phyloP scores from a whole-genome alignment of 257 asterid species.

The Cynanchum wilfordii region DNA sequence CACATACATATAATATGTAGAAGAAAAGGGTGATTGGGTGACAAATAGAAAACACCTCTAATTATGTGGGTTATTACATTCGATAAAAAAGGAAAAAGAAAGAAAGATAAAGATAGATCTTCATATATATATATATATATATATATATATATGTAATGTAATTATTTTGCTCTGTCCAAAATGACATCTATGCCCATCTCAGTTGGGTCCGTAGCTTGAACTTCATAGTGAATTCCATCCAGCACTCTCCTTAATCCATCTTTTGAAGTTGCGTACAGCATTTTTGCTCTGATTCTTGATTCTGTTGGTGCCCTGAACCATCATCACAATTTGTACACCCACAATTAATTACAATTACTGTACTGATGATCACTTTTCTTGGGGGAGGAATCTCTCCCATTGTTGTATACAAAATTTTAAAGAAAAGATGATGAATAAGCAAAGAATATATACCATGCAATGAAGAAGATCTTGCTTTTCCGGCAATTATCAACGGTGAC shows the following conservation, averaged over 20 bases:
- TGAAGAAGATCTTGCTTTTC: constrained; percentile 93
- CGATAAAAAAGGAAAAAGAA: not conserved
- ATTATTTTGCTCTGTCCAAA: constrained; percentile 50
- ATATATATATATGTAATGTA: not conserved
- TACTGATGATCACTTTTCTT: not conserved
- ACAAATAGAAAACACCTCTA: constrained; percentile 22
- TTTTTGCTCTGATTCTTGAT: constrained; percentile 78
- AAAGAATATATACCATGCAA: constrained; percentile 58
- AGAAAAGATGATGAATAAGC: not conserved
- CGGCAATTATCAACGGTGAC: constrained; percentile 86
- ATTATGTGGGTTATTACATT: constrained; percentile 34
- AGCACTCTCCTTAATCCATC: constrained; percentile 69
- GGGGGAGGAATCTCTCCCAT: not conserved
- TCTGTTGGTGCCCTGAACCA: constrained; percentile 64
- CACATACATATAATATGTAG: too few species aligned
- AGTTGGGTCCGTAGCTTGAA: constrained; percentile 89
- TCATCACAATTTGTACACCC: not conserved
- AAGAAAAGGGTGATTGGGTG: constrained; percentile 19
- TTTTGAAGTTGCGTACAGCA: constrained; percentile 85
- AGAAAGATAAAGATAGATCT: constrained; percentile 15
- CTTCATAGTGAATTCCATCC: constrained; percentile 81
- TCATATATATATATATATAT: not conserved
- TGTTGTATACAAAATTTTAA: not conserved
- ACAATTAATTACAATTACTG: too few species aligned
- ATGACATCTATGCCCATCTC: constrained; percentile 89